Evolutionary conservation across 768 basidiomycete genomes (phyloP).

Genomic region (Galerina marginata): DNA sequence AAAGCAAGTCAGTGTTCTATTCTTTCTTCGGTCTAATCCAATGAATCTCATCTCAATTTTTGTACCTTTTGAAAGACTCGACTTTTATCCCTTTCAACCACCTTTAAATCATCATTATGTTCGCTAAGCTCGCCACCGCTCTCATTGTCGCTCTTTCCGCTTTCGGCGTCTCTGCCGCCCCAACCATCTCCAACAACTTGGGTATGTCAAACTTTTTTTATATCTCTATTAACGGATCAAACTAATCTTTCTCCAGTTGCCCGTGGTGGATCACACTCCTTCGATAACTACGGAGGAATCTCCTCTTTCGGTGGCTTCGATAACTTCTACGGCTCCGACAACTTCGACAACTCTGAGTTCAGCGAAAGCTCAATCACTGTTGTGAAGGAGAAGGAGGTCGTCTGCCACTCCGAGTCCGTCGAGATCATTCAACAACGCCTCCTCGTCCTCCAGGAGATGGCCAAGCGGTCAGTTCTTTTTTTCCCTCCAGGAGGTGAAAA

Average conservation of each 20-base stretch:
- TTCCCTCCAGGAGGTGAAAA: background rate
- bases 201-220: constrained; percentile 23
- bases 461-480: constrained; percentile 42
- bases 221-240: background rate
- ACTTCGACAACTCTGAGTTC: constrained; percentile 46
- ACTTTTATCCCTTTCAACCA: constrained; percentile 23
- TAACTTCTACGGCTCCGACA: constrained; percentile 49
- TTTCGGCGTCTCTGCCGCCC: constrained; percentile 36
- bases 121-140: constrained; percentile 40
- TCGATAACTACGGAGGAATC: constrained; percentile 46
- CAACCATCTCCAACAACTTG: constrained; percentile 32
- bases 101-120: constrained; percentile 36
- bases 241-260: constrained; percentile 14
- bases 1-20: constrained; percentile 29
- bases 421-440: constrained; percentile 52
- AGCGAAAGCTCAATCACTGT: constrained; percentile 34
- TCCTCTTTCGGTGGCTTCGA: constrained; percentile 45
- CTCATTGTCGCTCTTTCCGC: constrained; percentile 34
- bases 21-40: constrained; percentile 1
- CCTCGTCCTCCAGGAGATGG: constrained; percentile 50
- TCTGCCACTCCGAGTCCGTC: constrained; percentile 43
- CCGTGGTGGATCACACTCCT: constrained; percentile 28
- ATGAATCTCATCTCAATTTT: background rate
- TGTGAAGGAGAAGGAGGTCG: constrained; percentile 41
- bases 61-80: constrained; percentile 15